Conservation (phyloP, 805 yeast species). For the Candida montana region DNA sequence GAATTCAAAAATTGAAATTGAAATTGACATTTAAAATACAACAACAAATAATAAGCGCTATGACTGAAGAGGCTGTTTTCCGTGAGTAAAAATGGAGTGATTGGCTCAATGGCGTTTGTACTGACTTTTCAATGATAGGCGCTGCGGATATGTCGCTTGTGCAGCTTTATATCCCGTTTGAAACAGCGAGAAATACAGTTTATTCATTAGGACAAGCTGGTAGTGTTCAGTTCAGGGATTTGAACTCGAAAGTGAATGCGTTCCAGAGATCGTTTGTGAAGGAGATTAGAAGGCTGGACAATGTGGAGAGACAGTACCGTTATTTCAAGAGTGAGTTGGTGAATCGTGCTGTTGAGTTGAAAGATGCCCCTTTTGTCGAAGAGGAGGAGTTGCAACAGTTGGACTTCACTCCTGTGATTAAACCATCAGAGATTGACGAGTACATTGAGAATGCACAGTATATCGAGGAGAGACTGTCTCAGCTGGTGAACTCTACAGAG, state of each 20-base stretch:
- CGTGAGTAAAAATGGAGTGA: slow-evolving; percentile 25
- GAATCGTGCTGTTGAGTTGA: slow-evolving; percentile 37
- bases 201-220: slow-evolving; percentile 85
- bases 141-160: slow-evolving; percentile 97
- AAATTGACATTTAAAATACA: neutral
- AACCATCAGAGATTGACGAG: slow-evolving; percentile 45
- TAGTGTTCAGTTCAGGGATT: slow-evolving; percentile 82
- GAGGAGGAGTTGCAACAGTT: slow-evolving; percentile 27
- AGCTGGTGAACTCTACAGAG: slow-evolving; percentile 66
- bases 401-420: slow-evolving; percentile 24
- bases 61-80: slow-evolving; percentile 35
- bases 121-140: no score
- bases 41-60: neutral
- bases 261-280: slow-evolving; percentile 90
- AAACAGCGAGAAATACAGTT: slow-evolving; percentile 80
- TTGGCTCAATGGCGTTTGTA: neutral
- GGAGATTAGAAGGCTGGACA: slow-evolving; percentile 80
- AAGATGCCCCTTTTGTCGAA: slow-evolving; percentile 21
- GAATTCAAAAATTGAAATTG: neutral
- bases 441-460: slow-evolving; percentile 59
- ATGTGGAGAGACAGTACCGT: slow-evolving; percentile 78
- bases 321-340: slow-evolving; percentile 47
- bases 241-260: slow-evolving; percentile 73
- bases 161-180: slow-evolving; percentile 89
- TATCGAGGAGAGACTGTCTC: slow-evolving; percentile 70